phyloP scores from a whole-genome alignment of 1,139 yeast genomes.

The Geotrichum australiense region DNA sequence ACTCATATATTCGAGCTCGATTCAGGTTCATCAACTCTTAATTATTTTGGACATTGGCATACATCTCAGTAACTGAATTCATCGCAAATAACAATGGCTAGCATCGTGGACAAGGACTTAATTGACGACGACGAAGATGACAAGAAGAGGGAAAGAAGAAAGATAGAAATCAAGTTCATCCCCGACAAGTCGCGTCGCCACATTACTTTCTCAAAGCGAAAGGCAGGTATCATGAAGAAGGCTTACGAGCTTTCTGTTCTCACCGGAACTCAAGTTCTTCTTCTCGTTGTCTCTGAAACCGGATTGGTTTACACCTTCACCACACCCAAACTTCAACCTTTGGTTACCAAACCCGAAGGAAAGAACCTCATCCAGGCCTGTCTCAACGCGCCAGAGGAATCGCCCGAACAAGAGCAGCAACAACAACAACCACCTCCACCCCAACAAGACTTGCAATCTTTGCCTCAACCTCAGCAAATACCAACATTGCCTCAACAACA shows the following conservation, averaged over 20 bases:
- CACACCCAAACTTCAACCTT: slow-evolving; percentile 95
- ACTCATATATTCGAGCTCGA: too few species aligned
- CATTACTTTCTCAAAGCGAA: slow-evolving; percentile 93
- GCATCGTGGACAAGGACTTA: slow-evolving; percentile 4
- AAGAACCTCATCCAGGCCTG: slow-evolving; percentile 95
- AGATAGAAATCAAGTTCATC: slow-evolving; percentile 93
- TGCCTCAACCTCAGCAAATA: slow-evolving; percentile 9
- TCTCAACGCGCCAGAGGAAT: slow-evolving; percentile 33
- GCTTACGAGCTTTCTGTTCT: slow-evolving; percentile 93
- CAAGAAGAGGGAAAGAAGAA: slow-evolving; percentile 80
- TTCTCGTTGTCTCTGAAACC: slow-evolving; percentile 92
- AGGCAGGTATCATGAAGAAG: slow-evolving; percentile 97
- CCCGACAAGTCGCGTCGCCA: slow-evolving; percentile 97
- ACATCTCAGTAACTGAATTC: too few species aligned
- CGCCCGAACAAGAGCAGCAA: slow-evolving; percentile 6
- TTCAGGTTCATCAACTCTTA: too few species aligned
- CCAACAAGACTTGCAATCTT: slow-evolving; percentile 7
- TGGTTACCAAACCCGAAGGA: slow-evolving; percentile 95
- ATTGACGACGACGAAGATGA: slow-evolving; percentile 63
- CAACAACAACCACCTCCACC: slow-evolving; percentile 7
- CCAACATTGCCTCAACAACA: slow-evolving; percentile 3
- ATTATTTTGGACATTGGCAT: too few species aligned
- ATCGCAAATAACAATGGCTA: background rate
- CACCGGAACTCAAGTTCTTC: slow-evolving; percentile 92
- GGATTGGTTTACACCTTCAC: slow-evolving; percentile 98